Conservation (phyloP, 129 eudicot species). For the Helianthus annuus region DNA sequence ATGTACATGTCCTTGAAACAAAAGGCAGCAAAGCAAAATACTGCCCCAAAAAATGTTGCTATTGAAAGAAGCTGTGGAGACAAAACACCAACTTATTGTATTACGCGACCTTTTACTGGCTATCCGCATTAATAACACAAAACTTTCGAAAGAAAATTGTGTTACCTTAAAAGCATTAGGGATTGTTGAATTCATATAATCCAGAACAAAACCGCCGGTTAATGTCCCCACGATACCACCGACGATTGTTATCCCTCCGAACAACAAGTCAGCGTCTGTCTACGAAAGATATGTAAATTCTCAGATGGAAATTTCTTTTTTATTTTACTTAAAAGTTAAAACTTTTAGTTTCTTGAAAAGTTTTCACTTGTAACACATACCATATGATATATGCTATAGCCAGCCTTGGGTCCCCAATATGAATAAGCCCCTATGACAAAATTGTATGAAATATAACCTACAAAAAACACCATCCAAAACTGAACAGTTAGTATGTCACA, state of each 20-base stretch:
- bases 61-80: conserved; percentile 71
- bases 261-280: conserved; percentile 75
- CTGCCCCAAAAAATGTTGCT: conserved; percentile 75
- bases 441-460: conserved; percentile 86
- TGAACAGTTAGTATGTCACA: conserved; percentile 2
- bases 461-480: conserved; percentile 37
- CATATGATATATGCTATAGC: conserved; percentile 81
- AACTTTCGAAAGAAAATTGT: background rate
- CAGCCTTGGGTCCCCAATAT: conserved; percentile 99
- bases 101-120: too few species aligned
- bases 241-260: conserved; percentile 77
- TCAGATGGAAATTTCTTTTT: background rate
- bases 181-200: conserved; percentile 63
- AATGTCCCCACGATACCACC: conserved; percentile 83
- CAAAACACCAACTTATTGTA: background rate
- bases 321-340: background rate
- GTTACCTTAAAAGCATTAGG: conserved; percentile 90
- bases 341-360: conserved; percentile 15
- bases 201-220: conserved; percentile 75
- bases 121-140: background rate
- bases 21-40: conserved; percentile 79
- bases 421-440: conserved; percentile 97
- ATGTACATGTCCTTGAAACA: conserved; percentile 59
- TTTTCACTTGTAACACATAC: conserved; percentile 33
- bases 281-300: conserved; percentile 18